Evolutionary conservation across 257 asterid genomes (phyloP).

Genomic region (Nicotiana obtusifolia): DNA sequence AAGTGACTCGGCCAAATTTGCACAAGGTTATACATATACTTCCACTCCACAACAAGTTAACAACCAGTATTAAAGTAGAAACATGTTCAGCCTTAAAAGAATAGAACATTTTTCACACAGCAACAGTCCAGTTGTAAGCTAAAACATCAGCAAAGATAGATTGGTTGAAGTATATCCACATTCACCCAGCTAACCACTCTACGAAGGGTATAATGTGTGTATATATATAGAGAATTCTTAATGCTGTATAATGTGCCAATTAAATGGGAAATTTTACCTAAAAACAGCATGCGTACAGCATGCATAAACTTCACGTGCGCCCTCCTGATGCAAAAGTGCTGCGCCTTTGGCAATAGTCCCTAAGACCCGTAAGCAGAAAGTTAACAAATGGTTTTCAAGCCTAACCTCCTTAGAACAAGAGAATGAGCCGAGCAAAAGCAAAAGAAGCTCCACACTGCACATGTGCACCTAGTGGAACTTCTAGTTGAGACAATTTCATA

Average conservation of each 20-base stretch:
- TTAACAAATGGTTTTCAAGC: background rate
- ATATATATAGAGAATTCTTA: background rate
- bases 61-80: background rate
- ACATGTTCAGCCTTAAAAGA: background rate
- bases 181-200: background rate
- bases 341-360: conserved; percentile 98
- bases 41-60: background rate
- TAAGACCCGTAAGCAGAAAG: conserved; percentile 26
- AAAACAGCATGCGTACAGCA: conserved; percentile 95
- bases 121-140: background rate
- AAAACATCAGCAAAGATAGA: background rate
- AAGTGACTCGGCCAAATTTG: background rate
- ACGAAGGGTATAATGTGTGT: background rate
- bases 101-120: background rate
- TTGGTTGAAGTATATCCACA: background rate
- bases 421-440: background rate
- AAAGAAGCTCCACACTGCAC: background rate
- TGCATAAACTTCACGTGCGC: conserved; percentile 97
- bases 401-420: background rate
- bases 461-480: background rate
- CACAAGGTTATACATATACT: background rate
- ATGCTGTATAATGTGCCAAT: background rate
- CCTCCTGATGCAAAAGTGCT: conserved; percentile 77
- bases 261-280: conserved; percentile 39
- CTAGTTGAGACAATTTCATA: background rate